phyloP scores from a whole-genome alignment of 257 asterid species.

The Solanum peruvianum region DNA sequence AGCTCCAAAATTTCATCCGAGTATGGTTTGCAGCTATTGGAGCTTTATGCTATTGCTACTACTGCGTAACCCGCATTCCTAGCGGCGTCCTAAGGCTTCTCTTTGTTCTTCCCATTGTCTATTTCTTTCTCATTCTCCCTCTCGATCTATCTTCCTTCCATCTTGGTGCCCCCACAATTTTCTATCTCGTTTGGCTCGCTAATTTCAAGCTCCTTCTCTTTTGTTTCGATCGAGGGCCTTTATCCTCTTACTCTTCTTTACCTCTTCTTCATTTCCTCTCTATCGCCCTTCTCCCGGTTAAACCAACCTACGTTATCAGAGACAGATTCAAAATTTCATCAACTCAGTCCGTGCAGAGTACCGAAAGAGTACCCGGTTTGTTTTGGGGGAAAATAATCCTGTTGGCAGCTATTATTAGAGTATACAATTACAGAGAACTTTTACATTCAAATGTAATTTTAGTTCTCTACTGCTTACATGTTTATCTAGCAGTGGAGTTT shows the following conservation, averaged over 20 bases:
- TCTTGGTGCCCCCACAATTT: conserved; percentile 20
- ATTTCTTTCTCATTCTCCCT: conserved; percentile 30
- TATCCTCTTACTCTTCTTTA: conserved; percentile 11
- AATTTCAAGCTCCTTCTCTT: conserved; percentile 45
- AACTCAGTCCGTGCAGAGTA: not conserved
- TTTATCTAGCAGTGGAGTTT: not conserved
- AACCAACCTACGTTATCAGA: not conserved
- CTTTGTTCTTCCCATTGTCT: conserved; percentile 38
- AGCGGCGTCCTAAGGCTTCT: conserved; percentile 30
- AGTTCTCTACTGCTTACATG: not conserved
- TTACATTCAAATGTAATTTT: not conserved
- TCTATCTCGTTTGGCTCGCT: conserved; percentile 50
- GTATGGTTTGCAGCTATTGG: conserved; percentile 12
- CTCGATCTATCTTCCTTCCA: conserved; percentile 20
- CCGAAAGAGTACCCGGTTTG: not conserved
- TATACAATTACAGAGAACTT: not conserved
- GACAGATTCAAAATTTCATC: not conserved
- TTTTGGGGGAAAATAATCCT: not conserved
- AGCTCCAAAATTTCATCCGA: conserved; percentile 16
- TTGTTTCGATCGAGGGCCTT: conserved; percentile 50
- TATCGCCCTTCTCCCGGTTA: conserved; percentile 41
- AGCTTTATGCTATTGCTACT: conserved; percentile 26
- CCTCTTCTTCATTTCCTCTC: conserved; percentile 34
- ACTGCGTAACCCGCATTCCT: conserved; percentile 25
- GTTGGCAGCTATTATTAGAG: not conserved